Conservation (phyloP, 345 rosid genomes). For the Brassica napus region Da-Ae NC_063437.1:18171501-18172000, state of each 20-base stretch:
- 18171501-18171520: background rate
- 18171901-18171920: conserved; percentile 1
- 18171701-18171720: background rate
- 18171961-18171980: background rate
- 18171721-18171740: conserved; percentile 58
- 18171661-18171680: background rate
- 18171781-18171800: conserved; percentile 77
- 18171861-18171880: background rate
- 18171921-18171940: background rate
- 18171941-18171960: background rate
- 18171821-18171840: background rate
- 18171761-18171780: conserved; percentile 89
- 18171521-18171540: conserved; percentile 65
- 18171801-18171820: conserved; percentile 75
- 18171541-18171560: conserved; percentile 56
- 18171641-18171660: conserved; percentile 29
- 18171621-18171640: background rate
- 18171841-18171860: conserved; percentile 17
- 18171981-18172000: background rate
- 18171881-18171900: conserved; percentile 15
- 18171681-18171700: conserved; percentile 11
- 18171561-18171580: conserved; percentile 77
- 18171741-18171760: conserved; percentile 60
- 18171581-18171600: conserved; percentile 75
- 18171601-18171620: conserved; percentile 60